Evolutionary conservation across 1,284 basidiomycete genomes (phyloP), one percentile per base, ranked within the genome.

Genomic region (Ustilago xerochloae): DNA sequence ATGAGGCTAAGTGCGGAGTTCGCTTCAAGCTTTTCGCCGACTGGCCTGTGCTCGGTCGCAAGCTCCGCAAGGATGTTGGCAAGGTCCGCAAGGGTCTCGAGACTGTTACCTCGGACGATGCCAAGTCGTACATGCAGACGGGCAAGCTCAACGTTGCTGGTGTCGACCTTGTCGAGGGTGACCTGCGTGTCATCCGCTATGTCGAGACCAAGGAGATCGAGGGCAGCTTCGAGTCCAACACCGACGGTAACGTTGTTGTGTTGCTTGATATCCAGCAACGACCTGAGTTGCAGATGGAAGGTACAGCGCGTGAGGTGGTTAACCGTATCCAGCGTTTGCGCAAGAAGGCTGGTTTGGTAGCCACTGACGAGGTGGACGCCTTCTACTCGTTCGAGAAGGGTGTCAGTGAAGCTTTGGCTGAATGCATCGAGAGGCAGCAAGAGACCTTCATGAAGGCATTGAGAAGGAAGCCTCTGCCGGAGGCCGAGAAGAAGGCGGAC

Each of bases 281-380:
- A 79, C 89, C 92, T 1, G 94, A 97, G 78, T 89, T 99, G 59
- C 90, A 91, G 85, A 88, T 90, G 62, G 92, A 97, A 86, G 94
- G 93, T 86, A 88, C 95, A 36, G 91, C 93, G 46, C 89, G 97
- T 51, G 94, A 97, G 85, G 86, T 98, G 71, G 92, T 93, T 76
- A 97, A 97, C 81, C 91, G 96, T 55, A 91, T 99, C 50, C 97
- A 99, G 87, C 93, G 94, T 84, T 87, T 98, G 75, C 89, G 97
- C 75, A 99, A 99, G 87, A 93, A 94, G 85, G 94, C 94, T 1
- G 94, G 94, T 2, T 87, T 99, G 75, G 93, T 94, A 85, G 91
- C 94, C 26, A 95, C 94, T 12, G 97, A 99, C 84, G 93, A 97
- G 82, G 90, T 98, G 43, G 89, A 93, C 61, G 90, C 97, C 41